Base-by-base conservation (phyloP, 2,329 filamentous ascomycete species). In the Thielaviopsis euricoi region DNA sequence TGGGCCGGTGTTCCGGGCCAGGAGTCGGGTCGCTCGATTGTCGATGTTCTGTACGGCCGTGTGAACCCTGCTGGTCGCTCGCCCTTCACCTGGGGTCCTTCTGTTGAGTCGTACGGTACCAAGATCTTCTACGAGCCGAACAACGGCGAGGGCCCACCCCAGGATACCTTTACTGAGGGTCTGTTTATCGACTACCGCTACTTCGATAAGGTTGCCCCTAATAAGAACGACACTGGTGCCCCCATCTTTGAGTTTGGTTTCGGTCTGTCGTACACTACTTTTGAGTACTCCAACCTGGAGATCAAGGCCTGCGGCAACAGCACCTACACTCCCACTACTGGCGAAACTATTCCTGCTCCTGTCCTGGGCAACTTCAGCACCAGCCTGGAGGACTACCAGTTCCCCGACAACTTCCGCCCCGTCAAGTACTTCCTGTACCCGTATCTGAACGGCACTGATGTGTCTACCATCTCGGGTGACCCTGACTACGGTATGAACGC, bases 1-100 rank as follows among this genome's bases (percentile, higher is more conserved):
- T 93, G 85, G 79, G 87, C 87, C 37, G 86, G 87, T 65, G 71
- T 89, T 19, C 88, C 89, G 0, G 89, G 89, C 12, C 85, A 95
- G 67, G 86, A 95, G 68, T 86, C 83, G 22, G 89, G 89, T 54
- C 87, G 89, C 66, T 78, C 85, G 2, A 80, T 95, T 57, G 79
- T 80, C 12, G 87, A 94, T 64, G 77, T 95, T n/a, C 80, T 95
- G 12, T 95, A 90, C 68, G 89, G 89, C 50, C 80, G 78, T 60
- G 79, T 85, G 61, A 90, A 89, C 71, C 88, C 88, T 1, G 81
- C 80, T 26, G 89, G 81, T 55, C 86, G 88, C 62, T 79, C 85
- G 0, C 84, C 86, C 3, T 95, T 94, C 70, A 93, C 88, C 3
- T 86, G 89, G 76, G 89, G 86, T 13, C 74, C 76, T 43, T 79